Conservation (phyloP, 805 yeast species). For the Metschnikowia bowlesiae region DNA sequence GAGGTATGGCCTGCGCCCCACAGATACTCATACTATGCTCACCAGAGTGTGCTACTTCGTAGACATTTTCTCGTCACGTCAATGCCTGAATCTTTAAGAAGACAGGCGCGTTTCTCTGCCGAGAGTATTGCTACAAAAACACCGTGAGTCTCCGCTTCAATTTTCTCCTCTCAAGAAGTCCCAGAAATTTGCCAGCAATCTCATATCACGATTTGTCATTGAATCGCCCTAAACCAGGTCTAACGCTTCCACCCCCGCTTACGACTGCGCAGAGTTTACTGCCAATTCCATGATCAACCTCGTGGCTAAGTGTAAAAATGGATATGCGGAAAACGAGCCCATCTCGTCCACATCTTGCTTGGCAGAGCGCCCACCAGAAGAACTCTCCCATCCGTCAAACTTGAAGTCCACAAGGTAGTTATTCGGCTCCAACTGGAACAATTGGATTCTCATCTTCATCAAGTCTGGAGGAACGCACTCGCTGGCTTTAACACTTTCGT, state of each 20-base stretch:
- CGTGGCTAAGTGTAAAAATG: constrained; percentile 89
- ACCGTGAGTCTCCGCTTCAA: too few relatives aligned
- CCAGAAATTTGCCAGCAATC: background rate
- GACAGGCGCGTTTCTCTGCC: too few relatives aligned
- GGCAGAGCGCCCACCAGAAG: constrained; percentile 26
- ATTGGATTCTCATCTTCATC: constrained; percentile 96
- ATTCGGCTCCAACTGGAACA: constrained; percentile 93
- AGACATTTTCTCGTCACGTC: too few relatives aligned
- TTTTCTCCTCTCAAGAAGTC: too few relatives aligned
- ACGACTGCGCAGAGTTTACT: constrained; percentile 50
- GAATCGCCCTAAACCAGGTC: background rate
- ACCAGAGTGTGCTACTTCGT: too few relatives aligned
- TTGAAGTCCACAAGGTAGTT: constrained; percentile 95
- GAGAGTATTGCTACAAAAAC: too few relatives aligned
- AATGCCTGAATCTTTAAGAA: too few relatives aligned
- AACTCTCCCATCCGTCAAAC: constrained; percentile 92
- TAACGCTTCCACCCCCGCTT: background rate
- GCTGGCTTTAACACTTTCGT: constrained; percentile 17
- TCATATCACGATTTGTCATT: background rate
- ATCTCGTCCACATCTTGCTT: constrained; percentile 58
- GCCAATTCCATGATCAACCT: constrained; percentile 94
- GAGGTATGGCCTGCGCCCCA: too few relatives aligned
- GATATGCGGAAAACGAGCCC: constrained; percentile 91
- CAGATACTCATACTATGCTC: too few relatives aligned
- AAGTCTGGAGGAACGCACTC: constrained; percentile 55